Evolutionary conservation across 257 asterid genomes (phyloP).

Genomic region (Rauvolfia tetraphylla): DNA sequence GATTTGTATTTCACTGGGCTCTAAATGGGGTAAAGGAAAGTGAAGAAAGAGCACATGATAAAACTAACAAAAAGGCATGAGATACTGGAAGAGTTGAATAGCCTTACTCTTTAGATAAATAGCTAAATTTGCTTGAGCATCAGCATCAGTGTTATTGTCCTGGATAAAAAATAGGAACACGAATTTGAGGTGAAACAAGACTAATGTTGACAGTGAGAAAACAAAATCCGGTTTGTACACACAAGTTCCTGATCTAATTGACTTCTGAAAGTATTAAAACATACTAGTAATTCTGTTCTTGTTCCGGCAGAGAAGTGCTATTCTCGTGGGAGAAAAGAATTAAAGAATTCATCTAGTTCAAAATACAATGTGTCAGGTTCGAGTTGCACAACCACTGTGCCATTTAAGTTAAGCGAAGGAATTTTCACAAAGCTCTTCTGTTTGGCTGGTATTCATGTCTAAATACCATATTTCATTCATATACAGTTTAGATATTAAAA

Average conservation of each 20-base stretch:
- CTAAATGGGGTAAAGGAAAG: conserved; percentile 18
- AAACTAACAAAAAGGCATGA: background rate
- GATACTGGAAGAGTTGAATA: conserved; percentile 14
- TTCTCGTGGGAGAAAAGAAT: background rate
- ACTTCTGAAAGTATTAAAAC: background rate
- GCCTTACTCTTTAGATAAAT: conserved; percentile 57
- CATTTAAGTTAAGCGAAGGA: background rate
- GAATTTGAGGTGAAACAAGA: background rate
- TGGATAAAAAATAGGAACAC: conserved; percentile 24
- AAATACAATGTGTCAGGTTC: background rate
- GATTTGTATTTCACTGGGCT: background rate
- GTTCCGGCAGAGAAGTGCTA: background rate
- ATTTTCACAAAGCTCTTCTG: no score
- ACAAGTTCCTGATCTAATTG: background rate
- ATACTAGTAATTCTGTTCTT: background rate
- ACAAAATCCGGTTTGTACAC: background rate
- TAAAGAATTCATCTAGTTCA: background rate
- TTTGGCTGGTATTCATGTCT: background rate
- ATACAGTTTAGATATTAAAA: background rate
- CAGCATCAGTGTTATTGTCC: conserved; percentile 86
- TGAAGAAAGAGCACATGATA: conserved; percentile 1
- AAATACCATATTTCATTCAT: background rate
- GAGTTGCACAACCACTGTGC: background rate
- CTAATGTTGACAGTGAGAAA: background rate
- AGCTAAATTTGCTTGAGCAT: conserved; percentile 86